Percentiles rank a stretch among this genome's conserved stretches.
phyloP scores from a whole-genome alignment of 1,139 yeast species.

The Saccharomyces hybrid region DNA sequence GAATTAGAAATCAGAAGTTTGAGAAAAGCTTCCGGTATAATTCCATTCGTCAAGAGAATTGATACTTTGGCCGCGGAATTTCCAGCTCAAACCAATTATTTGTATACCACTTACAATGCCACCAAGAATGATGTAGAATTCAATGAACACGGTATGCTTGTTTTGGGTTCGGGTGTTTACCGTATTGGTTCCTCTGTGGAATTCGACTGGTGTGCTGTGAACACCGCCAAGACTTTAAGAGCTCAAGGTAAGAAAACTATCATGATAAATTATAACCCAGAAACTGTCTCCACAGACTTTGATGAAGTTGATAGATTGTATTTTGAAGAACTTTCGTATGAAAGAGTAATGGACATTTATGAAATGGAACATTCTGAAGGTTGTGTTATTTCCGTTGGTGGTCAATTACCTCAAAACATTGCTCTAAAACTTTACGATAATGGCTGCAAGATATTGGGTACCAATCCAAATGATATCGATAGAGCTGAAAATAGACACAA shows the following conservation, averaged over 20 bases:
- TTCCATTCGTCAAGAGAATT: slow-evolving; percentile 92
- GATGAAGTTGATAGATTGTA: slow-evolving; percentile 96
- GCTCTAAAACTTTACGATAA: slow-evolving; percentile 76
- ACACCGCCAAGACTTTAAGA: slow-evolving; percentile 91
- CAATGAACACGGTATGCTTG: slow-evolving; percentile 87
- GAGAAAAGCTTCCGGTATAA: slow-evolving; percentile 69
- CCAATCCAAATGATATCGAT: slow-evolving; percentile 91
- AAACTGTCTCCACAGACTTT: slow-evolving; percentile 95
- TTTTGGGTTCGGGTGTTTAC: slow-evolving; percentile 96
- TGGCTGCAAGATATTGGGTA: slow-evolving; percentile 86
- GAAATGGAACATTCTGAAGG: slow-evolving; percentile 86
- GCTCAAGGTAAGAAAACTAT: slow-evolving; percentile 81
- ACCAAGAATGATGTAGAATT: slow-evolving; percentile 75
- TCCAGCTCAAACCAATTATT: slow-evolving; percentile 93
- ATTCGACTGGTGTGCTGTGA: slow-evolving; percentile 99
- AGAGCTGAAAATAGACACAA: slow-evolving; percentile 98
- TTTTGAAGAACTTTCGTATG: slow-evolving; percentile 90
- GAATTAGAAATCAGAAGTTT: slow-evolving; percentile 76
- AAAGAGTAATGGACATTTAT: slow-evolving; percentile 94
- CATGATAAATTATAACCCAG: slow-evolving; percentile 97
- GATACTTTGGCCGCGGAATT: slow-evolving; percentile 98
- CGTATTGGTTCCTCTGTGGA: slow-evolving; percentile 98
- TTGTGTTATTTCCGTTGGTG: slow-evolving; percentile 94
- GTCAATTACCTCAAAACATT: slow-evolving; percentile 95
- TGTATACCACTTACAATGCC: slow-evolving; percentile 94